Evolutionary conservation across 1,139 yeast species (phyloP).

Genomic region (Saccharomyces pastorianus): DNA sequence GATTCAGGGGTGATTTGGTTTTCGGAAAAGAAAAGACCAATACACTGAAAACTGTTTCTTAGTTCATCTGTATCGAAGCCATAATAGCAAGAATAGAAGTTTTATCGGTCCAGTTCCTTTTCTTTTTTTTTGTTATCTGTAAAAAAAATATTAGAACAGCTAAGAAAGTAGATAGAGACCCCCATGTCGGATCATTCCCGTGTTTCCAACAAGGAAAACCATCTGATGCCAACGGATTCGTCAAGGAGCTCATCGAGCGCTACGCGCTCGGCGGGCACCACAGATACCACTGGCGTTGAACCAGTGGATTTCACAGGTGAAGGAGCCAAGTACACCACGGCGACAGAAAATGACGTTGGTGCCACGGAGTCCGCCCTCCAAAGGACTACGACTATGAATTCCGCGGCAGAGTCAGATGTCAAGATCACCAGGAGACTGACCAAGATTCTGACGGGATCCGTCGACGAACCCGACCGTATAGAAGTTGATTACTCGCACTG

Average conservation of each 20-base stretch:
- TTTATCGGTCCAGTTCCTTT: not conserved
- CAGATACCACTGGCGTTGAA: not conserved
- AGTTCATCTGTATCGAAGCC: too few relatives aligned
- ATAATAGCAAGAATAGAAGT: not conserved
- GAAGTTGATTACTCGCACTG: constrained; percentile 32
- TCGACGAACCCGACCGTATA: constrained; percentile 18
- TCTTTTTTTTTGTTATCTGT: not conserved
- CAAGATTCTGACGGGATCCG: constrained; percentile 34
- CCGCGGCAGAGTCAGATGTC: constrained; percentile 23
- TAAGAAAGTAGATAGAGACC: not conserved
- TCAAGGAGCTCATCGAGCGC: not conserved
- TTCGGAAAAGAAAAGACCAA: not conserved
- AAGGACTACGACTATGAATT: constrained; percentile 15
- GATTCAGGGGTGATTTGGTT: not conserved
- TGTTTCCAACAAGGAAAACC: not conserved
- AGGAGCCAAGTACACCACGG: constrained; percentile 1
- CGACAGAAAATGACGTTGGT: not conserved
- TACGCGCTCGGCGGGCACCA: not conserved
- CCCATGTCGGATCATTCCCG: not conserved
- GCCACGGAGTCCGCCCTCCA: constrained; percentile 1
- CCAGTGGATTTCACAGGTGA: not conserved
- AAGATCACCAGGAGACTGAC: constrained; percentile 24
- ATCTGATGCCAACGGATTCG: not conserved
- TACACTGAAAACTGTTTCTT: not conserved
- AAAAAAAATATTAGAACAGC: too few relatives aligned